These are phyloP conservation scores for Aspergillus sclerotialis DNA, from an alignment of 2,329 filamentous ascomycete genomes.

Conservation along the genomic window DNA sequence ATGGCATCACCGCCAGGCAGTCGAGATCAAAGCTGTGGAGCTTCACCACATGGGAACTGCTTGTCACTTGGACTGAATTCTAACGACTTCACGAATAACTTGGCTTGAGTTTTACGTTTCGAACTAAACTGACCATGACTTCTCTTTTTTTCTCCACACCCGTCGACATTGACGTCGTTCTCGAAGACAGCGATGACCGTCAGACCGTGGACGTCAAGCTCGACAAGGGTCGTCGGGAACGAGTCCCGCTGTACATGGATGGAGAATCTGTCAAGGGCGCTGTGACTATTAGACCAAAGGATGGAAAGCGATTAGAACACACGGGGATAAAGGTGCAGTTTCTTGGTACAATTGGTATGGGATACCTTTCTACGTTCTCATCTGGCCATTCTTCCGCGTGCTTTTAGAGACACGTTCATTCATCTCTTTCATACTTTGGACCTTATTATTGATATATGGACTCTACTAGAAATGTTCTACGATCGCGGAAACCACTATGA, in stretches of 20 bases:
- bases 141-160: conserved; percentile 98
- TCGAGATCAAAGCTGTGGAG: too few species aligned
- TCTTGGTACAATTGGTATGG: conserved; percentile 87
- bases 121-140: too few species aligned
- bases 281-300: conserved; percentile 91
- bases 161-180: conserved; percentile 97
- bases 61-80: too few species aligned
- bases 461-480: conserved; percentile 90
- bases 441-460: not conserved
- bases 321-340: conserved; percentile 99
- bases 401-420: too few species aligned
- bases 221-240: conserved; percentile 95
- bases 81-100: too few species aligned
- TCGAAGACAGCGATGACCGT: conserved; percentile 89
- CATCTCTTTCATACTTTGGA: not conserved
- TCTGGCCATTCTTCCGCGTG: not conserved
- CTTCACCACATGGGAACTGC: too few species aligned
- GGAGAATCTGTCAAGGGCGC: conserved; percentile 96
- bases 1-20: too few species aligned
- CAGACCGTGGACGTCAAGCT: conserved; percentile 96
- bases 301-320: conserved; percentile 95
- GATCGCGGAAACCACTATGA: conserved; percentile 99
- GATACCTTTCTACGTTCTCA: too few species aligned
- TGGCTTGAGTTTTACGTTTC: too few species aligned
- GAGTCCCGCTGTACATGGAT: conserved; percentile 94